A percentile compares a stretch with the other conserved stretches of the same genome.
phyloP scores from a whole-genome alignment of 352 stramenopile genomes.

The Phytophthora agathidicida region DNA sequence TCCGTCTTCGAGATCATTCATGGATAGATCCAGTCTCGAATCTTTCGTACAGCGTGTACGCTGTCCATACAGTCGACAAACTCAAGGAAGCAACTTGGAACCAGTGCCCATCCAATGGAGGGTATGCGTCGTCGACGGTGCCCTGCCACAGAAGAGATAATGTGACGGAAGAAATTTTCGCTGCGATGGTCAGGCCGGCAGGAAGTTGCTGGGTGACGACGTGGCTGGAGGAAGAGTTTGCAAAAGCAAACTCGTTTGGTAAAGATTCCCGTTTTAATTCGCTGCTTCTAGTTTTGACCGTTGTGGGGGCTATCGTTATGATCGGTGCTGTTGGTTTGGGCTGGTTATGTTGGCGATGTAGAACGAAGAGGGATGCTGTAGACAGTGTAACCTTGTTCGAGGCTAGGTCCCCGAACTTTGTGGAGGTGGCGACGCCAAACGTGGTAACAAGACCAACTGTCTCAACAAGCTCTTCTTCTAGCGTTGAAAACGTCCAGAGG shows the following conservation, averaged over 20 bases:
- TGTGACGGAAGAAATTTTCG: slow-evolving; percentile 1
- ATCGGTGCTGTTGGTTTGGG: neutral
- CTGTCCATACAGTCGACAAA: slow-evolving; percentile 17
- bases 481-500: neutral
- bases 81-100: slow-evolving; percentile 11
- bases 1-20: slow-evolving; percentile 25
- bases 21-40: slow-evolving; percentile 25
- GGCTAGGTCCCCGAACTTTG: no score
- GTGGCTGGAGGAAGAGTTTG: slow-evolving; percentile 20
- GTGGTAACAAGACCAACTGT: no score
- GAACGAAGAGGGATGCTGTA: neutral
- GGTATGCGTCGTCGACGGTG: slow-evolving; percentile 22
- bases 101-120: slow-evolving; percentile 13
- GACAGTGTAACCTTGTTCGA: no score
- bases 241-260: no score
- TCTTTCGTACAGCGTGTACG: slow-evolving; percentile 24
- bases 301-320: neutral
- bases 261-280: neutral
- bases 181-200: slow-evolving; percentile 6
- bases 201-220: slow-evolving; percentile 18
- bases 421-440: no score
- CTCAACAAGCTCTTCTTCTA: neutral
- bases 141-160: slow-evolving; percentile 13
- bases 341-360: neutral
- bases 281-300: slow-evolving; percentile 3